Evolutionary conservation across 2,329 filamentous ascomycete genomes (phyloP).

Genomic region (Onygena corvina): DNA sequence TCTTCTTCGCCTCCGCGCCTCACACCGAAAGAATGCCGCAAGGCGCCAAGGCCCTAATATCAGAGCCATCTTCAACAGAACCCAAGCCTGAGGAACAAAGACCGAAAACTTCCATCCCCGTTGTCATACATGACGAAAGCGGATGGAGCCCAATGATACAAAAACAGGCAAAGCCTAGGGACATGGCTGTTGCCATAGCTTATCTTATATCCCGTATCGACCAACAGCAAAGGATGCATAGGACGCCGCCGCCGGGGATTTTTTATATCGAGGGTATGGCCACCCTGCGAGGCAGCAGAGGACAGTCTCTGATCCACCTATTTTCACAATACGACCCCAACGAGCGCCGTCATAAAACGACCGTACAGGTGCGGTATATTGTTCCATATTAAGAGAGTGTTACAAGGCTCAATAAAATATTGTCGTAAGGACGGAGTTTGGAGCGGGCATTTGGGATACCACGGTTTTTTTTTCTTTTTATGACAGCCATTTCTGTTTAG

Average conservation of each 20-base stretch:
- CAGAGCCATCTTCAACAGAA: no score
- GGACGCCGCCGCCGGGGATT: not conserved
- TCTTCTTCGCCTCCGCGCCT: no score
- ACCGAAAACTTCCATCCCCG: no score
- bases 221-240: not conserved
- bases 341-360: not conserved
- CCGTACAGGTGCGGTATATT: not conserved
- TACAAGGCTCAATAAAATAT: no score
- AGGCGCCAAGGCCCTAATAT: no score
- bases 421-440: slow-evolving; percentile 4
- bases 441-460: slow-evolving; percentile 1
- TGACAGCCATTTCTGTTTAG: not conserved
- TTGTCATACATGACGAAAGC: no score
- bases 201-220: not conserved
- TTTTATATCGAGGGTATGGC: slow-evolving; percentile 10
- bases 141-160: no score
- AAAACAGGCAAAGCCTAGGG: no score
- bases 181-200: not conserved
- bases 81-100: no score
- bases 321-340: slow-evolving; percentile 4
- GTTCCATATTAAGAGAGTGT: not conserved
- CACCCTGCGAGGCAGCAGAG: slow-evolving; percentile 6
- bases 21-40: no score
- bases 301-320: slow-evolving; percentile 8
- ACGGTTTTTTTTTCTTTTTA: not conserved